A percentile compares a stretch with the other conserved stretches of the same genome.
Evolutionary conservation across 176 grass and related monocot species (phyloP).

Genomic region (Ampelocalamus luodianensis): DNA sequence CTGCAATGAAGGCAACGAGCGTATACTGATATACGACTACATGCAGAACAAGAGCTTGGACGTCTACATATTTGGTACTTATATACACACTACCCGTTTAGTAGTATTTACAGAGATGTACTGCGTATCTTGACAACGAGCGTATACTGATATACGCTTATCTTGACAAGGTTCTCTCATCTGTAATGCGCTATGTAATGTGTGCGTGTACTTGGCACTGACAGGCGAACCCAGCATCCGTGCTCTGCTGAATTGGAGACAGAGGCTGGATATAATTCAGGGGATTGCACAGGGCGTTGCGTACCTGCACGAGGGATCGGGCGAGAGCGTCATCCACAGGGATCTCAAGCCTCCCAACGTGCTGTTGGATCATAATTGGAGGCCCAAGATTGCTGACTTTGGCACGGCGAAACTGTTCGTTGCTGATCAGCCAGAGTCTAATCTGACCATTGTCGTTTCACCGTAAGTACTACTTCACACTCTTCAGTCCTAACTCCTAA

Average conservation of each 20-base stretch:
- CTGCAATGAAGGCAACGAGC: not conserved
- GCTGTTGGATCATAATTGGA: not conserved
- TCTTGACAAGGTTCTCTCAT: too few relatives aligned
- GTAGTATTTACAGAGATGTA: too few relatives aligned
- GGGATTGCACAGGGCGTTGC: not conserved
- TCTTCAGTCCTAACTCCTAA: too few relatives aligned
- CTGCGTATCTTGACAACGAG: too few relatives aligned
- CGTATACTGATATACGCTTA: too few relatives aligned
- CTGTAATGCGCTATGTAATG: too few relatives aligned
- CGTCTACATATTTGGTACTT: slow-evolving; percentile 40
- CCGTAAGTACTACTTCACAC: not conserved
- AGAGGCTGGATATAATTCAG: not conserved
- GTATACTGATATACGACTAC: not conserved
- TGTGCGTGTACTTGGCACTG: too few relatives aligned
- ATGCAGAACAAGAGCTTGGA: slow-evolving; percentile 30
- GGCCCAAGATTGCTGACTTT: slow-evolving; percentile 30
- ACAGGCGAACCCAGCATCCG: too few relatives aligned
- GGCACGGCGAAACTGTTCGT: not conserved
- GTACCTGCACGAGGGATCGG: not conserved
- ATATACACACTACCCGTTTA: too few relatives aligned
- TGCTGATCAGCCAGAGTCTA: not conserved
- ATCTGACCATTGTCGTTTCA: not conserved
- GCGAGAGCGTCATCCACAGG: not conserved
- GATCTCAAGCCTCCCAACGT: slow-evolving; percentile 33
- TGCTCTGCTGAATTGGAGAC: not conserved